Base-by-base conservation (phyloP, 257 asterid species). In the Oldenlandia corymbosa region DNA sequence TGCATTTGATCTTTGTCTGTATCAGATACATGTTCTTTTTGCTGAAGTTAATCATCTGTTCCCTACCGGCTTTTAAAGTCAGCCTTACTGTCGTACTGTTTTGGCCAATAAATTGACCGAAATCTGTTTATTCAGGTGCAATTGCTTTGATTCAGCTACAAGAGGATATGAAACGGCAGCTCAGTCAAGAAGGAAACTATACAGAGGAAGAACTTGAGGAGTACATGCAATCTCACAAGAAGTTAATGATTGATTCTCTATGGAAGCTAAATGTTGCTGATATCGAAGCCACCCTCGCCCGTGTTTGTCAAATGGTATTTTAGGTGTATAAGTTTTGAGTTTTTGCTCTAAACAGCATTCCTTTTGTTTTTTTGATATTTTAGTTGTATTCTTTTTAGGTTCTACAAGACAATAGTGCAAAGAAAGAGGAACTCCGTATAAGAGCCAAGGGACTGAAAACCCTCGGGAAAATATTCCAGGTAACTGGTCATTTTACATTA, bases 261-360 rank as follows among this genome's bases (percentile, higher is more conserved):
- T 93, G 99, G 99, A 93, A 93, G 87, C 96, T 93, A 75, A 93
- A 93, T 70, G 99, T 93, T 74, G 99, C 97, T 60, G 99, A 93
- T 79, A 93, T 93, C 60, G 99, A 93, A 79, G 79, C 82, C 68
- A 93, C 99, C 24, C 84, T 93, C 64, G 84, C 96, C 51, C 97
- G 88, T 23, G 99, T 90, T 80, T 90, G 99, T 75, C 99, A 93
- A 79, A 89, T 83, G 97, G 99, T 92, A 69, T 77, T 68, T 71
- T 68, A 21, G 26, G 48, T 67, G 66, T 43, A 61, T 64, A 56
- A 62, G 21, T 56, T 75, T 50, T 53, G 47, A 42, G 54, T 43
- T 28, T 45, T 48, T 8, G 34, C 37, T 75, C 26, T 10, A 60
- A 58, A 48, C 21, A 24, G 27, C 55, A 50, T 39, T 34, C 53